Base-by-base conservation (phyloP, 345 rosid species). In the Gossypium longicalyx region DNA sequence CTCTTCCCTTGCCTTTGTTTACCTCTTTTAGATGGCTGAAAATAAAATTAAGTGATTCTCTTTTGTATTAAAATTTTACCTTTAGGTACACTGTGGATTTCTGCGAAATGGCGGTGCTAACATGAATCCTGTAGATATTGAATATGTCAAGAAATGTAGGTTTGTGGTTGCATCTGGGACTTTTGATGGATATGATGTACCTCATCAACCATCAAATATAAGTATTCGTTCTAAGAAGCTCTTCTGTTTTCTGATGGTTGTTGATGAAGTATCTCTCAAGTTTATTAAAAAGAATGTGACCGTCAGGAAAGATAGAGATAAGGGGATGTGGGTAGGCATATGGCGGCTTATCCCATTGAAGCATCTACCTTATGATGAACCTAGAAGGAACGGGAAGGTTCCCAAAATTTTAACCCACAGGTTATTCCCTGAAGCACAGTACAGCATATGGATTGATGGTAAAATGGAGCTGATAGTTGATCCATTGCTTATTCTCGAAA, bases 381-480 rank as follows among this genome's bases (percentile, higher is more conserved):
- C 98, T 45, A 86, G 98, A 78, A 87, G 98, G 81, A 96, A 96
- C 45, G 97, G 99, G 72, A 93, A 93, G 84, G 97, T 95, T 59
- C 73, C 73, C 60, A 69, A 69, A 59, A 96, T 96, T 78, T 82
- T 96, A 87, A 93, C 99, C 73, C 99, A 93, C 84, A 89, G 99
- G 85, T 81, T 96, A 77, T 93, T 93, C 84, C 99, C 97, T 79
- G 80, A 90, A 81, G 89, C 97, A 11, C 95, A 84, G 57, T 93
- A 91, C 89, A 96, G 93, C 85, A 96, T 96, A 70, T 96, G 99
- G 99, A 91, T 96, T 76, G 98, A 96, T 85, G 98, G 94, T 68
- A 93, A 96, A 81, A 95, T 95, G 98, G 99, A 96, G 92, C 87
- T 96, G 79, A 83, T 88, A 65, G 95, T 93, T 57, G 98, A 91